Percentiles rank a stretch among this genome's conserved stretches.
Evolutionary conservation across 257 asterid genomes (phyloP).

Genomic region (Solanum pimpinellifolium): DNA sequence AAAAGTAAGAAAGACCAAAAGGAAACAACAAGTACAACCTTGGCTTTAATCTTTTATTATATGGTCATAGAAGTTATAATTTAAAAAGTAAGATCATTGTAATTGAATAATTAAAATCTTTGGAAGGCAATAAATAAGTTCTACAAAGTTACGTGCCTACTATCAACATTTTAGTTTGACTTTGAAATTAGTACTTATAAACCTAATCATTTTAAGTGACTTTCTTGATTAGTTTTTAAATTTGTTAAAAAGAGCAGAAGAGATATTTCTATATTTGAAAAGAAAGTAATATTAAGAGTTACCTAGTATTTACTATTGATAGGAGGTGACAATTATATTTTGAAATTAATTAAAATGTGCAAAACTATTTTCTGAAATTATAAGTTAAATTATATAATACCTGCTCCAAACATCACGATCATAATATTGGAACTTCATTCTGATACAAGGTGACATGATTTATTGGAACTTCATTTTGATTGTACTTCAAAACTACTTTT

Average conservation of each 20-base stretch:
- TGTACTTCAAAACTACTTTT: neutral
- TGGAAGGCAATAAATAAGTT: neutral
- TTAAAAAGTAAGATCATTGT: neutral
- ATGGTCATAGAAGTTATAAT: neutral
- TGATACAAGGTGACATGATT: too few relatives aligned
- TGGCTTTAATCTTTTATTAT: neutral
- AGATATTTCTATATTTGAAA: neutral
- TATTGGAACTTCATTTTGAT: too few relatives aligned
- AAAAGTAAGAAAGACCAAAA: neutral
- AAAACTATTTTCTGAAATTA: too few relatives aligned
- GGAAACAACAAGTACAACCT: neutral
- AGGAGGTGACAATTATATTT: too few relatives aligned
- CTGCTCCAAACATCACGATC: rapidly evolving
- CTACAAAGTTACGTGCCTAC: neutral
- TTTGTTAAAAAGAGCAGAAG: neutral
- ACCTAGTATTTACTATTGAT: too few relatives aligned
- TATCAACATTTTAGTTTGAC: neutral
- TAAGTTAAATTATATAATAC: too few relatives aligned
- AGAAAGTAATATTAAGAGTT: neutral
- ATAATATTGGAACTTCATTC: too few relatives aligned
- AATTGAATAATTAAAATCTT: neutral
- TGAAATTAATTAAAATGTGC: too few relatives aligned
- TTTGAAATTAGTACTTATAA: neutral
- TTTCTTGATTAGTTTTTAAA: neutral
- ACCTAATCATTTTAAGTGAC: neutral